Percentiles rank a stretch among this genome's conserved stretches.
Conservation (phyloP, 768 basidiomycete species). For the Lactifluus rugatus region DNA sequence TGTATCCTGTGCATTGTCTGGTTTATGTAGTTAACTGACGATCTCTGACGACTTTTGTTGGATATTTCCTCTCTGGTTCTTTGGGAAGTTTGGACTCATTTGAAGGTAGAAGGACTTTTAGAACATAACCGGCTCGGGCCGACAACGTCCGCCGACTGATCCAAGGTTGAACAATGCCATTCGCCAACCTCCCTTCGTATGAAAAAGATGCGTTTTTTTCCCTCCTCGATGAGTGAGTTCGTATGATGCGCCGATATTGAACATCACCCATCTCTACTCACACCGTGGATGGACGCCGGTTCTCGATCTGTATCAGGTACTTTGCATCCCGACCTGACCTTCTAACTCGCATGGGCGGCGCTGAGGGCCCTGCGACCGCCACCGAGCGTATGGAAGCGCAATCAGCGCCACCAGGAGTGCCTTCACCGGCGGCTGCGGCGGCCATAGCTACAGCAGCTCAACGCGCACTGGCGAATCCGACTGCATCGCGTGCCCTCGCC, state of each 20-base stretch:
- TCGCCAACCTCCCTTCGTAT: constrained; percentile 49
- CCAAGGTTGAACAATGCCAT: too few species aligned
- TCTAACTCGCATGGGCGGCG: constrained; percentile 1
- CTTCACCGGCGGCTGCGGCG: neutral
- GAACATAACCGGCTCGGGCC: neutral
- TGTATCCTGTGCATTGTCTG: constrained; percentile 2
- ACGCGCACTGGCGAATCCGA: constrained; percentile 22
- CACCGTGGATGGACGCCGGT: neutral
- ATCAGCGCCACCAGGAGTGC: neutral
- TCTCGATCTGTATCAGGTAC: constrained; percentile 4
- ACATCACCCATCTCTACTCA: neutral
- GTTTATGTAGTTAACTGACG: constrained; percentile 16
- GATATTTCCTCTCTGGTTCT: neutral
- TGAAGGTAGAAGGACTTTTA: too few species aligned
- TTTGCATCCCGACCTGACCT: constrained; percentile 19
- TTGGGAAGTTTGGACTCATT: too few species aligned
- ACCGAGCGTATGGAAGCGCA: neutral
- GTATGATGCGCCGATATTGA: constrained; percentile 2
- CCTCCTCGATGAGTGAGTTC: constrained; percentile 61
- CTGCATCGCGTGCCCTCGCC: neutral
- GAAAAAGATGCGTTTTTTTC: constrained; percentile 80
- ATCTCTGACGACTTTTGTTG: constrained; percentile 10
- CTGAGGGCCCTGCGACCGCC: neutral
- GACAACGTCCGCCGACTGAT: too few species aligned
- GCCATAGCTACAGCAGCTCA: constrained; percentile 20